Conservation (phyloP, 108 stramenopile species). For the Schizochytrium sp. region DNA sequence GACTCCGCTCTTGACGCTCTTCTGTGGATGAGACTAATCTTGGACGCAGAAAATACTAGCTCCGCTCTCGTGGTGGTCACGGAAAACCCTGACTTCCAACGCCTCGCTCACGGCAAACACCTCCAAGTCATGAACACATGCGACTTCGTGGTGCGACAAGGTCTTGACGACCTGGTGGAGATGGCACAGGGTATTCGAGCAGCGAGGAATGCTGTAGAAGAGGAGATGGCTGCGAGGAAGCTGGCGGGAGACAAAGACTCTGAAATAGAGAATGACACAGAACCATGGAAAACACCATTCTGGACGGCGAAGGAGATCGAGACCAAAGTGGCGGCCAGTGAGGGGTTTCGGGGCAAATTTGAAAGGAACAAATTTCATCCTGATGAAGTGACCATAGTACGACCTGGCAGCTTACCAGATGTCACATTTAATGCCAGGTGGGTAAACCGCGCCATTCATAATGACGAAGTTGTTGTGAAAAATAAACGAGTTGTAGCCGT, state of each 20-base stretch:
- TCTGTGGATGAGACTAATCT: background rate
- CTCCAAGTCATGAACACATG: conserved; percentile 16
- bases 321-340: background rate
- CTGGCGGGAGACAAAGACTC: background rate
- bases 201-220: background rate
- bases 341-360: conserved; percentile 26
- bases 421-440: background rate
- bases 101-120: background rate
- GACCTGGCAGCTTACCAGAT: conserved; percentile 13
- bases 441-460: conserved; percentile 20
- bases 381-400: background rate
- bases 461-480: conserved; percentile 36
- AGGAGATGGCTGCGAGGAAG: background rate
- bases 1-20: conserved; percentile 52
- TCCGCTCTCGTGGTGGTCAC: conserved; percentile 47
- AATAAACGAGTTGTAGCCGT: conserved; percentile 14
- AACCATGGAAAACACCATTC: background rate
- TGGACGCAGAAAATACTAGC: background rate
- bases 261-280: background rate
- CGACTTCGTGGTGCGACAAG: conserved; percentile 21
- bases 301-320: conserved; percentile 10
- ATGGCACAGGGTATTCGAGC: background rate
- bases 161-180: conserved; percentile 25
- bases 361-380: background rate
- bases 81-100: conserved; percentile 35